Conservation (phyloP, 1,284 basidiomycete species). For the Vanrija pseudolonga region DNA sequence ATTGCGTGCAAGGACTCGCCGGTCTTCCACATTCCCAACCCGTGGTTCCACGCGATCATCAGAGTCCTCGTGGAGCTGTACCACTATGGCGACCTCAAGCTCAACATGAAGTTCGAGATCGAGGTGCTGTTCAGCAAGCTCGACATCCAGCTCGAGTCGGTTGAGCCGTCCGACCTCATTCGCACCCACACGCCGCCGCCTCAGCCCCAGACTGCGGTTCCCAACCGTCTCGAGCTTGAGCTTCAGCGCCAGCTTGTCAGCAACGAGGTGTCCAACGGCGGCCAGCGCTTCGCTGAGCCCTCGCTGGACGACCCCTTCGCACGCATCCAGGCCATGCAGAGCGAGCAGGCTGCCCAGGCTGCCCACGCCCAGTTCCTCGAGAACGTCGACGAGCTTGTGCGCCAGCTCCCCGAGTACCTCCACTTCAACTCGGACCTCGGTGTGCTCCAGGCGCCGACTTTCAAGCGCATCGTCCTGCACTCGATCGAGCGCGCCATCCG, state of each 20-base stretch:
- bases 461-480: slow-evolving; percentile 87
- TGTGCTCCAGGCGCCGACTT: slow-evolving; percentile 65
- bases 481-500: slow-evolving; percentile 93
- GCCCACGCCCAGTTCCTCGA: slow-evolving; percentile 48
- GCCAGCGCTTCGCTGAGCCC: slow-evolving; percentile 34
- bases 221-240: slow-evolving; percentile 41
- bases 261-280: slow-evolving; percentile 15
- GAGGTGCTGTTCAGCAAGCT: slow-evolving; percentile 93
- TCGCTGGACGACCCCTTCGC: slow-evolving; percentile 34
- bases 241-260: slow-evolving; percentile 36
- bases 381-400: slow-evolving; percentile 54
- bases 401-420: slow-evolving; percentile 73
- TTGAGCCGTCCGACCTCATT: slow-evolving; percentile 80
- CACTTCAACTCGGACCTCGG: slow-evolving; percentile 65
- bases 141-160: slow-evolving; percentile 77
- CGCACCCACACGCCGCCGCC: slow-evolving; percentile 46
- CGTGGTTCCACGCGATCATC: slow-evolving; percentile 95
- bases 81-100: slow-evolving; percentile 91
- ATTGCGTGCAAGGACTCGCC: slow-evolving; percentile 83
- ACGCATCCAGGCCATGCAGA: slow-evolving; percentile 44
- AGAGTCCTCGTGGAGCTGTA: slow-evolving; percentile 91
- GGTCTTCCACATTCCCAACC: slow-evolving; percentile 94
- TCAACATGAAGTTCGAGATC: slow-evolving; percentile 98
- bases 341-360: slow-evolving; percentile 44
- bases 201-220: slow-evolving; percentile 37